A percentile compares a stretch with the other conserved stretches of the same genome.
phyloP scores from a whole-genome alignment of 2,329 filamentous ascomycete species.

The Aspergillus niger region DNA sequence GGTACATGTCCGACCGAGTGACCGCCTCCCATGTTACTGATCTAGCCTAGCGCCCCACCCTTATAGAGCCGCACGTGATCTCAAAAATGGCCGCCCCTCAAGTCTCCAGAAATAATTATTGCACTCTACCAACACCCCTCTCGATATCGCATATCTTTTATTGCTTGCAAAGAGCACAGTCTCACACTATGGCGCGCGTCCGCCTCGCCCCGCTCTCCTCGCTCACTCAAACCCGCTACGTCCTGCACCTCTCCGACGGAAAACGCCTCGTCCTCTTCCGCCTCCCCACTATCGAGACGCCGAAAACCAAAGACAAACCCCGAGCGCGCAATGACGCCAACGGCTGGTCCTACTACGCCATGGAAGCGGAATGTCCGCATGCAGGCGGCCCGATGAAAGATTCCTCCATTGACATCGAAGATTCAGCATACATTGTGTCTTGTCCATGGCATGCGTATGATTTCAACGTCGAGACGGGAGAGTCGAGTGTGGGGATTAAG shows the following conservation, averaged over 20 bases:
- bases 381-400: constrained; percentile 51
- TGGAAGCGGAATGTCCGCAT: constrained; percentile 53
- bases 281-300: constrained; percentile 43
- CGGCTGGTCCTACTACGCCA: constrained; percentile 51
- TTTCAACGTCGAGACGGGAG: constrained; percentile 53
- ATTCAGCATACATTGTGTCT: constrained; percentile 50
- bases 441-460: constrained; percentile 55
- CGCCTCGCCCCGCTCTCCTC: constrained; percentile 33
- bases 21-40: background rate
- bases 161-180: background rate
- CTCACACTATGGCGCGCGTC: constrained; percentile 20
- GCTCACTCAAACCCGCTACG: constrained; percentile 46
- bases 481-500: constrained; percentile 52
- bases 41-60: background rate
- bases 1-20: background rate
- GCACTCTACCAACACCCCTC: background rate
- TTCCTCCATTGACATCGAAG: constrained; percentile 51
- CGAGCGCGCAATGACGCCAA: constrained; percentile 34
- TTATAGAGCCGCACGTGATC: background rate
- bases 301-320: constrained; percentile 22
- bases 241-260: constrained; percentile 46
- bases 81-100: background rate
- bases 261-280: constrained; percentile 52
- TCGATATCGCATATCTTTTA: background rate
- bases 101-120: background rate